phyloP scores from a whole-genome alignment of 371 early-diverging fungal species.

The Apophysomyces trapeziformis region DNA sequence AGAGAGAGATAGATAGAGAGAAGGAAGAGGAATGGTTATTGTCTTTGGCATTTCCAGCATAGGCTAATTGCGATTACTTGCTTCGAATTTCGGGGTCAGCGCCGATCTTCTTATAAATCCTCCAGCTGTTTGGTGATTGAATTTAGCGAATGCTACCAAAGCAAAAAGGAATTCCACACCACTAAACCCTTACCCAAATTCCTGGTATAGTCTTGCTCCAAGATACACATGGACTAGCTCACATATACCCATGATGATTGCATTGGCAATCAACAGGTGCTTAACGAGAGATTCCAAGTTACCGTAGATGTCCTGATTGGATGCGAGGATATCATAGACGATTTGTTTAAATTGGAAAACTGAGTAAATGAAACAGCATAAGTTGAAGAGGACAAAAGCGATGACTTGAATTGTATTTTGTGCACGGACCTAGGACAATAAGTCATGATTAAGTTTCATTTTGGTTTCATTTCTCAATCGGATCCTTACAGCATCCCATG shows the following conservation, averaged over 20 bases:
- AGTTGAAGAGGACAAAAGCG: constrained; percentile 80
- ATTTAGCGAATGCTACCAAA: no score
- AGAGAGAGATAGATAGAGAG: neutral
- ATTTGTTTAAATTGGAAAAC: constrained; percentile 71
- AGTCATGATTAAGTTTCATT: constrained; percentile 10
- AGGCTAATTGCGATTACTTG: constrained; percentile 32
- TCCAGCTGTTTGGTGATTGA: constrained; percentile 56
- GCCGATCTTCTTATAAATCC: constrained; percentile 90
- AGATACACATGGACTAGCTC: constrained; percentile 45
- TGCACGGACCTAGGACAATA: constrained; percentile 62
- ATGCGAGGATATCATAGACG: constrained; percentile 23
- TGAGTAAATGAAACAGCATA: constrained; percentile 78
- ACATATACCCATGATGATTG: constrained; percentile 51
- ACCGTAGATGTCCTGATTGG: constrained; percentile 16
- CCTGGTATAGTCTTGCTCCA: constrained; percentile 70
- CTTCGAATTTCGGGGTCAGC: constrained; percentile 87
- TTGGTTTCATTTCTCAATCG: constrained; percentile 1
- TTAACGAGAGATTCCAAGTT: constrained; percentile 25
- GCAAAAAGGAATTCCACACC: no score
- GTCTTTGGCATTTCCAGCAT: neutral
- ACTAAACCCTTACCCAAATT: constrained; percentile 70
- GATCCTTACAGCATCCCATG: constrained; percentile 77
- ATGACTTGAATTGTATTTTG: constrained; percentile 91
- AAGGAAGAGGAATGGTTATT: neutral
- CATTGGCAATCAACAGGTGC: constrained; percentile 42